These are phyloP conservation scores for Beauveria rudraprayagi DNA, from an alignment of 2,329 filamentous ascomycete genomes.

Conservation along the genomic window DNA sequence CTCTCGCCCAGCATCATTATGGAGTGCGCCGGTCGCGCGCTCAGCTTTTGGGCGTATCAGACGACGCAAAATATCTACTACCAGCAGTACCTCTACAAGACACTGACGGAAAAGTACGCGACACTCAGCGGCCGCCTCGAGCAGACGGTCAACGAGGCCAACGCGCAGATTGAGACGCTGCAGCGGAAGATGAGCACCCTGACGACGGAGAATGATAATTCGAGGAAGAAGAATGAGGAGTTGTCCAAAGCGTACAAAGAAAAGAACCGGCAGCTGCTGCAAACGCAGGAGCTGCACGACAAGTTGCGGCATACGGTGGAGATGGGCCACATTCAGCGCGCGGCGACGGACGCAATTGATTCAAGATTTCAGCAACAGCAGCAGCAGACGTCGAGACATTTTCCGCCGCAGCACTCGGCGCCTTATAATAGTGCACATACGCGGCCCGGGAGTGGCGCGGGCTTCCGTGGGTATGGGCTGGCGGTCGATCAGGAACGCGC, in stretches of 20 bases:
- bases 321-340: constrained; percentile 45
- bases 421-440: constrained; percentile 9
- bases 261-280: constrained; percentile 60
- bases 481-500: neutral
- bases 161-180: constrained; percentile 59
- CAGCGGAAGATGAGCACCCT: constrained; percentile 56
- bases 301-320: constrained; percentile 50
- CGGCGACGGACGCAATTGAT: constrained; percentile 39
- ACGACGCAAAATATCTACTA: constrained; percentile 74
- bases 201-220: constrained; percentile 51
- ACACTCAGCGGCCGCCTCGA: constrained; percentile 59
- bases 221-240: constrained; percentile 66
- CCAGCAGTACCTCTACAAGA: constrained; percentile 66
- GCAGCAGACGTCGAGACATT: constrained; percentile 11
- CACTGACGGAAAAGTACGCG: constrained; percentile 63
- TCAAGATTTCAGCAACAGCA: constrained; percentile 10
- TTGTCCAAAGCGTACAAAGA: constrained; percentile 58
- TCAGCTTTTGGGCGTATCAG: constrained; percentile 85
- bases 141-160: constrained; percentile 66
- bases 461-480: neutral
- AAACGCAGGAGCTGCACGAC: constrained; percentile 59
- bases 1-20: constrained; percentile 74
- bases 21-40: constrained; percentile 72
- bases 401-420: constrained; percentile 5
- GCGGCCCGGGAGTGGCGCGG: neutral